These are phyloP conservation scores for Brassica hybrid DNA, from an alignment of 441 rosid genomes.

Conservation along the genomic window DNA sequence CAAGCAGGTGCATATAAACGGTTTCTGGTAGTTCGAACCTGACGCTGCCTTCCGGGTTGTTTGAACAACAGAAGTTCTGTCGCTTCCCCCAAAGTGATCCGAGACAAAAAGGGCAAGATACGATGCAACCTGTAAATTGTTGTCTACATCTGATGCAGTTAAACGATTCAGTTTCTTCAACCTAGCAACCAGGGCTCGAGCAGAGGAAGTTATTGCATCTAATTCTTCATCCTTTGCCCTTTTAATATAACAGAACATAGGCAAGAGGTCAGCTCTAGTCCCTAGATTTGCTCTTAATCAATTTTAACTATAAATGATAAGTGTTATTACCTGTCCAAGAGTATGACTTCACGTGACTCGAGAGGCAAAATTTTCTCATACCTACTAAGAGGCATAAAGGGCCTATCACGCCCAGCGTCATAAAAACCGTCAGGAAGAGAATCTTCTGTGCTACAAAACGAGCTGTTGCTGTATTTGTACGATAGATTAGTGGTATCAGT, in stretches of 20 bases:
- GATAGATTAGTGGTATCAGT: slow-evolving; percentile 57
- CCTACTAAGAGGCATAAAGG: slow-evolving; percentile 70
- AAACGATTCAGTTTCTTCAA: slow-evolving; percentile 59
- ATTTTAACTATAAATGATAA: not conserved
- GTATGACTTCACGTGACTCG: slow-evolving; percentile 96
- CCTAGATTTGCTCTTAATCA: not conserved
- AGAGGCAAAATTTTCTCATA: slow-evolving; percentile 67
- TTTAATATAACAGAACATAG: slow-evolving; percentile 24
- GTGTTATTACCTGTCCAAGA: slow-evolving; percentile 80
- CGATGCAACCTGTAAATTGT: slow-evolving; percentile 69
- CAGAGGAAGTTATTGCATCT: slow-evolving; percentile 79
- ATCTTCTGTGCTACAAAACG: slow-evolving; percentile 84
- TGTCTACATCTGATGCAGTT: slow-evolving; percentile 51
- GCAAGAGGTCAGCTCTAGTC: slow-evolving; percentile 2
- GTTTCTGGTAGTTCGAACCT: slow-evolving; percentile 83
- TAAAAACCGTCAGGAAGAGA: slow-evolving; percentile 90
- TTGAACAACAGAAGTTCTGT: slow-evolving; percentile 66
- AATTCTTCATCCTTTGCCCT: slow-evolving; percentile 88
- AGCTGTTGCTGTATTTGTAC: slow-evolving; percentile 63
- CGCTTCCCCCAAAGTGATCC: slow-evolving; percentile 98
- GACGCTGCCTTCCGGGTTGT: slow-evolving; percentile 77
- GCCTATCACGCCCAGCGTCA: slow-evolving; percentile 97
- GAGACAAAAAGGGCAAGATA: slow-evolving; percentile 94
- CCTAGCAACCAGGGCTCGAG: slow-evolving; percentile 66
- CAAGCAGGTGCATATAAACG: slow-evolving; percentile 92